phyloP scores from a whole-genome alignment of 768 basidiomycete genomes.

The Tylopilus subfusipes region DNA sequence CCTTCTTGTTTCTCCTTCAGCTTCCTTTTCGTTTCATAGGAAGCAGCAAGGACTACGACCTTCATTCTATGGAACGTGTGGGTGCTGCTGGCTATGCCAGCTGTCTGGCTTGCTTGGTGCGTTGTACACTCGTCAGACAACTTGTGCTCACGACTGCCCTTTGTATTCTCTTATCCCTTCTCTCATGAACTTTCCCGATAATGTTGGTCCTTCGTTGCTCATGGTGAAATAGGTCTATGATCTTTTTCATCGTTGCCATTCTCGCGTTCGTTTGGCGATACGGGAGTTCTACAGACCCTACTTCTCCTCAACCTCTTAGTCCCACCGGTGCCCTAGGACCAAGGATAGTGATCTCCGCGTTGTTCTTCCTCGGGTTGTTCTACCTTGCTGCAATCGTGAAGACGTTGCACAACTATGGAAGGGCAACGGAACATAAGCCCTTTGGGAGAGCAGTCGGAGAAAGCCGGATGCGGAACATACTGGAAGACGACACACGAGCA shows the following conservation, averaged over 20 bases:
- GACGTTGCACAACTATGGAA: constrained; percentile 60
- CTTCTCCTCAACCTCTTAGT: constrained; percentile 35
- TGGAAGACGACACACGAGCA: not conserved
- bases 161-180: not conserved
- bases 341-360: constrained; percentile 51
- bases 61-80: constrained; percentile 63
- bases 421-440: not conserved
- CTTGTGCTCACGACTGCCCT: not conserved
- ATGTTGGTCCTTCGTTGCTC: not conserved
- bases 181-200: not conserved
- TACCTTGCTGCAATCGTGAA: constrained; percentile 60
- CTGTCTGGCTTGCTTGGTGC: constrained; percentile 68
- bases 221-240: constrained; percentile 50
- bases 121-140: constrained; percentile 3
- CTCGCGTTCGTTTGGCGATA: constrained; percentile 66
- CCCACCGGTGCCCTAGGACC: constrained; percentile 43
- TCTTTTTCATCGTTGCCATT: constrained; percentile 60
- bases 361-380: constrained; percentile 56
- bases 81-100: constrained; percentile 65
- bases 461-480: not conserved
- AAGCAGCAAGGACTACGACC: constrained; percentile 50
- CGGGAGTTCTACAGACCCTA: constrained; percentile 44
- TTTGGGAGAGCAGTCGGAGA: not conserved
- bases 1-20: not conserved
- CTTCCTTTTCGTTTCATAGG: constrained; percentile 34